phyloP scores from a whole-genome alignment of 441 rosid species.

The Macaranga tanarius region DNA sequence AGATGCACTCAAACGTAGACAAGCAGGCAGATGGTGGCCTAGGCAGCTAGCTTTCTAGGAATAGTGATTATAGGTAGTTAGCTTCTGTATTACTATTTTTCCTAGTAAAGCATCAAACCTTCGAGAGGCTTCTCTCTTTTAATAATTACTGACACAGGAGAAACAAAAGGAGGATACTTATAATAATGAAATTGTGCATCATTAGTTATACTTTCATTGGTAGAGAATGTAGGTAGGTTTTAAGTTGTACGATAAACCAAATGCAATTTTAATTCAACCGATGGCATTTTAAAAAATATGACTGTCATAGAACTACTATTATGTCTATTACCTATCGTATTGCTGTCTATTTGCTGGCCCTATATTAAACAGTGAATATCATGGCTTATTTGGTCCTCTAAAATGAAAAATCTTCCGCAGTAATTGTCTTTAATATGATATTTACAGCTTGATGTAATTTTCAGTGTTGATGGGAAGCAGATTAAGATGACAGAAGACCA shows the following conservation, averaged over 20 bases:
- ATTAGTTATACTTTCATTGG: background rate
- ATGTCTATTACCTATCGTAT: background rate
- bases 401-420: conserved; percentile 3
- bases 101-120: background rate
- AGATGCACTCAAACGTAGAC: background rate
- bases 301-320: background rate
- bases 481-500: conserved; percentile 95
- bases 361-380: conserved; percentile 1
- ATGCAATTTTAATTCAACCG: background rate
- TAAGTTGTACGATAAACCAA: background rate
- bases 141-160: background rate
- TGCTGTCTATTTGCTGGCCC: background rate
- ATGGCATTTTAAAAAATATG: background rate
- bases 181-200: background rate
- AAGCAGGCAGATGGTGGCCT: conserved; percentile 6
- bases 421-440: conserved; percentile 21
- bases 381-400: conserved; percentile 12
- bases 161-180: background rate
- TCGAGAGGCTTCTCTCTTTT: background rate
- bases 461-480: conserved; percentile 72
- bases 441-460: conserved; percentile 30
- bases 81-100: background rate
- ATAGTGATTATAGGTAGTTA: background rate
- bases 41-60: background rate
- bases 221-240: background rate